phyloP scores from a whole-genome alignment of 345 rosid genomes.

The Eutrema yunnanense region DNA sequence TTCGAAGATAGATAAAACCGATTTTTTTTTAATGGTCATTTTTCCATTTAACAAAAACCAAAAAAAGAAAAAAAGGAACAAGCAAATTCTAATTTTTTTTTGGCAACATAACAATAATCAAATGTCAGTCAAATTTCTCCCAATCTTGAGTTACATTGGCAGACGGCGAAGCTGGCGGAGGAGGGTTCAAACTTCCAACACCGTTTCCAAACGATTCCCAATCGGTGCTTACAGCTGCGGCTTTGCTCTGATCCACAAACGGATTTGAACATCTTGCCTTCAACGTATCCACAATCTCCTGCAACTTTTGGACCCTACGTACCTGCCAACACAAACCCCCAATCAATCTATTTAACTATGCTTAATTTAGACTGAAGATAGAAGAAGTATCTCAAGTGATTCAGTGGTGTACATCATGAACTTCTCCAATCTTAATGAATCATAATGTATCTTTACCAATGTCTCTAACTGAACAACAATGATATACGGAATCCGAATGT shows the following conservation, averaged over 20 bases:
- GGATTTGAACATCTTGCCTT: slow-evolving; percentile 66
- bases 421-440: neutral
- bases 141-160: slow-evolving; percentile 52
- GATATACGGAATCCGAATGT: neutral
- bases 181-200: slow-evolving; percentile 64
- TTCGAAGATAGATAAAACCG: neutral
- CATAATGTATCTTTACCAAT: neutral
- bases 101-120: slow-evolving; percentile 6
- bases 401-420: neutral
- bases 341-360: neutral
- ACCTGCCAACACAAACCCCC: slow-evolving; percentile 41
- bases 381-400: neutral
- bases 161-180: slow-evolving; percentile 48
- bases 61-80: neutral
- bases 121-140: slow-evolving; percentile 65
- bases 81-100: neutral
- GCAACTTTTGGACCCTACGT: slow-evolving; percentile 61
- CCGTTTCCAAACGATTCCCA: slow-evolving; percentile 83
- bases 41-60: neutral
- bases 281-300: slow-evolving; percentile 57
- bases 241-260: slow-evolving; percentile 36
- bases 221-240: slow-evolving; percentile 49
- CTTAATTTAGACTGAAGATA: neutral
- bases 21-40: neutral
- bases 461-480: neutral